Evolutionary conservation across 2,329 filamentous ascomycete genomes (phyloP), one percentile per base, ranked within the genome.

Genomic region (Cordyceps cateniannulata): DNA sequence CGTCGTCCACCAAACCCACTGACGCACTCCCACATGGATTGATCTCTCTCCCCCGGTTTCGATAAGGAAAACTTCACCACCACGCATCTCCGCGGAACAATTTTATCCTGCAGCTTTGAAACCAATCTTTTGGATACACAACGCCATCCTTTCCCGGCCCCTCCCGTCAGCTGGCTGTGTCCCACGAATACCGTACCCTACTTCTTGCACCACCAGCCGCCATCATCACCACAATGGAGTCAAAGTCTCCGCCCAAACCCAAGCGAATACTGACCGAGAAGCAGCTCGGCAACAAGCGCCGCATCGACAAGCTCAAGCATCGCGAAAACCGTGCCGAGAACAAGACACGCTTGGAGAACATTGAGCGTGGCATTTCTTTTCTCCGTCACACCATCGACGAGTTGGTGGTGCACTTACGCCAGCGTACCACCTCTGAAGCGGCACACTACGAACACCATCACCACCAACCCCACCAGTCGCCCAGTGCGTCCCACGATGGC

Each of bases 231-330:
- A n/a, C 25, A 25, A 52, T 59, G 47, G 57, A 59, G 27, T 45
- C 48, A 3, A 45, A 51, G 24, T 6, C 25, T 8, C 32, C 48
- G 14, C 40, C 48, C 24, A 52, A 25, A 29, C 24, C 38, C 16
- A 38, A 24, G 32, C 65, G 67, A 50, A 69, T 63, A 47, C 53
- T 56, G 20, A 58, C 55, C 9, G 67, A 69, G 22, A 65, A 64
- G 50, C 67, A 69, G 35, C 62, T 69, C 60, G 66, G 60, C 62
- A 68, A 68, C 49, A 69, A 69, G 58, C 62, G 67, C n/a, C 61
- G 63, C 20, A 63, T 64, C 10, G 68, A 69, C 40, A 64, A 63
- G 52, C 48, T 68, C 53, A 69, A 69, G 45, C 68, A 69, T 52
- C 66, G 63, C 18, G 62, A 65, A 49, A 69, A 69, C 51, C 63